A percentile compares a stretch with the other conserved stretches of the same genome.
Evolutionary conservation across 2,329 filamentous ascomycete genomes (phyloP).

Genomic region (Teratosphaeriaceae sp.): DNA sequence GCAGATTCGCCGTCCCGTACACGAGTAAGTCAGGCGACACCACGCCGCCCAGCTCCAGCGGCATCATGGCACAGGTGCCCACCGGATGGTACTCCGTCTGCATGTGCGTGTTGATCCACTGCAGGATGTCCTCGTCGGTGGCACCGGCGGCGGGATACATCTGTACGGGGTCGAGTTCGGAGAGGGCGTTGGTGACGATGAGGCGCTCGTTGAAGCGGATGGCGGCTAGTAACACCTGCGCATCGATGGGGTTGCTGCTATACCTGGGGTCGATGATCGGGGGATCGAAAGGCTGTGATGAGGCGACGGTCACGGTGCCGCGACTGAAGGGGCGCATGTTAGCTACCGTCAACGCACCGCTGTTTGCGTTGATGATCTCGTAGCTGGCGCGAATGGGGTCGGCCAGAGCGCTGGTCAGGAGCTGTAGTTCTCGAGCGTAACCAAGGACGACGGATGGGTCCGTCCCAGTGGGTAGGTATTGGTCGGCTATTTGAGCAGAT

Average conservation of each 20-base stretch:
- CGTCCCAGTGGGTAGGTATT: conserved; percentile 14
- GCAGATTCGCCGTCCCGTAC: conserved; percentile 39
- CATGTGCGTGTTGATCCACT: conserved; percentile 22
- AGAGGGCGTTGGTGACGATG: conserved; percentile 18
- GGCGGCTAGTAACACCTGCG: conserved; percentile 20
- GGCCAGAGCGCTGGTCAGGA: conserved; percentile 18
- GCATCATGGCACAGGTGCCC: conserved; percentile 48
- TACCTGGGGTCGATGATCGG: conserved; percentile 40
- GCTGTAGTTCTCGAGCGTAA: conserved; percentile 17
- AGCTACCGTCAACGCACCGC: conserved; percentile 24
- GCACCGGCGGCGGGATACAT: conserved; percentile 20
- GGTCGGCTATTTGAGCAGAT: conserved; percentile 13
- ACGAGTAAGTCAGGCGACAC: conserved; percentile 40
- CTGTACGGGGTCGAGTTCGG: conserved; percentile 16
- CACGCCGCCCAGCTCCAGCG: conserved; percentile 43
- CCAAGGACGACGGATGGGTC: conserved; percentile 19
- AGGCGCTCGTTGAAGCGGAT: conserved; percentile 25
- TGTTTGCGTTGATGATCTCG: conserved; percentile 27
- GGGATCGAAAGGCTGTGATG: conserved; percentile 31
- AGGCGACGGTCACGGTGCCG: conserved; percentile 36
- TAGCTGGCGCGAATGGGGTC: conserved; percentile 19
- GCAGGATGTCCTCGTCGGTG: conserved; percentile 22
- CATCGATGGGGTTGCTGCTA: conserved; percentile 39
- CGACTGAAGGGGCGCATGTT: conserved; percentile 40
- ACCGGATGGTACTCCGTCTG: conserved; percentile 45